Percentiles rank a stretch among this genome's conserved stretches.
phyloP scores from a whole-genome alignment of 2,329 filamentous ascomycete species.

The Trichoderma breve region DNA sequence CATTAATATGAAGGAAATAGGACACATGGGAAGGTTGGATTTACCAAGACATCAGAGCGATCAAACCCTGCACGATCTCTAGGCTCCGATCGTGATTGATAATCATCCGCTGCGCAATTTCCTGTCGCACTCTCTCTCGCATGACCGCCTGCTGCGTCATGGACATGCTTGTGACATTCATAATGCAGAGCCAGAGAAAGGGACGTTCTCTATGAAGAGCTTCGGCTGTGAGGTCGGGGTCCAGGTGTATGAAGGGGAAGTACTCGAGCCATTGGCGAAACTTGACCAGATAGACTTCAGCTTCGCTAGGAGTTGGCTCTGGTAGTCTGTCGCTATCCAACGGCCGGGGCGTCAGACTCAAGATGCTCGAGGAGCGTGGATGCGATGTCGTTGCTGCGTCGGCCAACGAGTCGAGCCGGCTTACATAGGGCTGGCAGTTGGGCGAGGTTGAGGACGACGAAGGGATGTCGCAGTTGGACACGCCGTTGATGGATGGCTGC shows the following conservation, averaged over 20 bases:
- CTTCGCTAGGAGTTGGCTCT: slow-evolving; percentile 37
- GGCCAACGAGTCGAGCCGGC: slow-evolving; percentile 38
- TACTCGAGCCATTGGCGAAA: slow-evolving; percentile 44
- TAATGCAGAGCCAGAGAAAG: slow-evolving; percentile 51
- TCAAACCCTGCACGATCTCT: slow-evolving; percentile 51
- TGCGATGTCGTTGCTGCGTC: slow-evolving; percentile 37
- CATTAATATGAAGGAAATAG: background rate
- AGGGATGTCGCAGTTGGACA: background rate
- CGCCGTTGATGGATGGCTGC: slow-evolving; percentile 16
- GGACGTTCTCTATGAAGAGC: slow-evolving; percentile 43
- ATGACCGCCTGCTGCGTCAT: slow-evolving; percentile 40
- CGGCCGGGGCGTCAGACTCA: background rate
- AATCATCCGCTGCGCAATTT: slow-evolving; percentile 47
- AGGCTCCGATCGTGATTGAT: slow-evolving; percentile 49
- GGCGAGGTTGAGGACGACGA: slow-evolving; percentile 3
- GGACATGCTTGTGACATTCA: slow-evolving; percentile 45
- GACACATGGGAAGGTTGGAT: background rate
- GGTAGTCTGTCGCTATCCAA: slow-evolving; percentile 25
- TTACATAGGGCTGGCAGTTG: slow-evolving; percentile 25
- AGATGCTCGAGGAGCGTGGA: background rate
- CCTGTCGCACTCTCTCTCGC: slow-evolving; percentile 41
- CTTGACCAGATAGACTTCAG: slow-evolving; percentile 39
- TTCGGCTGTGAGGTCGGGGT: slow-evolving; percentile 36
- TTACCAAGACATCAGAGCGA: slow-evolving; percentile 48
- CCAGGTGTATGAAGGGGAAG: slow-evolving; percentile 47